Conservation (phyloP, 2,329 filamentous ascomycete species). For the Botrytis pseudocinerea region DNA sequence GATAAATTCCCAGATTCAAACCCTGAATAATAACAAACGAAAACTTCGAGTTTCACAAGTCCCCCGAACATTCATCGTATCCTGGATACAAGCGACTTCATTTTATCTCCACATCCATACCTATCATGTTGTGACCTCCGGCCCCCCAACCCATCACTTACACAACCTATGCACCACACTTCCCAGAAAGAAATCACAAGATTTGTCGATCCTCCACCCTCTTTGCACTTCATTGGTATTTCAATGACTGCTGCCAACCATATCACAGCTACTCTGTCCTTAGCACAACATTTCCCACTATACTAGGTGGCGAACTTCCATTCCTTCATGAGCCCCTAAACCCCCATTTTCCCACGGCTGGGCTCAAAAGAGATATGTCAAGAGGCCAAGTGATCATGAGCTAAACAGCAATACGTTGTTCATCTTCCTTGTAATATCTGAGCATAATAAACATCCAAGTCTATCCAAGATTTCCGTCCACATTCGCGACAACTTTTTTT, state of each 20-base stretch:
- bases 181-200: neutral
- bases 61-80: neutral
- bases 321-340: neutral
- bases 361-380: neutral
- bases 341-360: neutral
- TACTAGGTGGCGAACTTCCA: constrained; percentile 14
- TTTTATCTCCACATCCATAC: neutral
- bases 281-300: neutral
- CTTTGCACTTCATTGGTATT: neutral
- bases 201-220: neutral
- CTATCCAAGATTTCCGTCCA: neutral
- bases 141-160: neutral
- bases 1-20: neutral
- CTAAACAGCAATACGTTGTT: neutral
- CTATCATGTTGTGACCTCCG: neutral
- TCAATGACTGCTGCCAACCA: neutral
- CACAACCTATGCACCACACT: neutral
- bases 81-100: neutral
- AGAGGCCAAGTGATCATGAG: constrained; percentile 19
- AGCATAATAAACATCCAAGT: neutral
- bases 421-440: neutral
- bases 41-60: neutral
- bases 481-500: neutral
- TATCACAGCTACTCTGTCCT: constrained; percentile 11
- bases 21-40: neutral